Conservation (phyloP, 257 asterid genomes). For the Nicotiana attenuata region DNA sequence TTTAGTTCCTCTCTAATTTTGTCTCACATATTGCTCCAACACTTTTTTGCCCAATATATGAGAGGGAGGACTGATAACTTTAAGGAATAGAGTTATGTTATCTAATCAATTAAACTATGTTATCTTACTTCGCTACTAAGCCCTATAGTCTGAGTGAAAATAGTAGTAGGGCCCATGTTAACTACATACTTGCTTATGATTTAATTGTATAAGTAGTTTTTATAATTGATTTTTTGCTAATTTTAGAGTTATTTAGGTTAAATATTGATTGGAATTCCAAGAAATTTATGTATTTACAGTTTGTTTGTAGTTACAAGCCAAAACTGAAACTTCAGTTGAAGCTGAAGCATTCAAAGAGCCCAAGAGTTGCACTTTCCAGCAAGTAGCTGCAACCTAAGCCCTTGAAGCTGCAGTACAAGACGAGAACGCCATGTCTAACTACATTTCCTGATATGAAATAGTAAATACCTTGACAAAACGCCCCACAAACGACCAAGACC, state of each 20-base stretch:
- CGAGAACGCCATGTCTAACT: neutral
- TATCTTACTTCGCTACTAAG: neutral
- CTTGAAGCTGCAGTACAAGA: neutral
- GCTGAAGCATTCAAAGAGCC: neutral
- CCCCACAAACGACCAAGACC: slow-evolving; percentile 92
- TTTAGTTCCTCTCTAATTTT: neutral
- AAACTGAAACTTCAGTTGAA: neutral
- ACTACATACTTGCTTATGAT: neutral
- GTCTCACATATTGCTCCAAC: neutral
- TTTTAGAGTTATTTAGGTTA: neutral
- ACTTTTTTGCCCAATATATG: neutral
- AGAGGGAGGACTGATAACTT: neutral
- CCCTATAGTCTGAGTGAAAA: neutral
- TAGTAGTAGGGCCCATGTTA: neutral
- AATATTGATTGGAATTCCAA: neutral
- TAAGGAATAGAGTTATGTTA: neutral
- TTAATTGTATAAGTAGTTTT: neutral
- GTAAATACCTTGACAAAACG: slow-evolving; percentile 70
- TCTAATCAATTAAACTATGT: neutral
- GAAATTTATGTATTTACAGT: neutral
- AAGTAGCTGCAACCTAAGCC: neutral
- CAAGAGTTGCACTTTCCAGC: neutral
- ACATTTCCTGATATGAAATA: neutral
- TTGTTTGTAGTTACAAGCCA: neutral
- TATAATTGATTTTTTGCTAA: neutral